Base-by-base conservation (phyloP, 306 rosid genomes). In the Hippophae rhamnoides region DNA sequence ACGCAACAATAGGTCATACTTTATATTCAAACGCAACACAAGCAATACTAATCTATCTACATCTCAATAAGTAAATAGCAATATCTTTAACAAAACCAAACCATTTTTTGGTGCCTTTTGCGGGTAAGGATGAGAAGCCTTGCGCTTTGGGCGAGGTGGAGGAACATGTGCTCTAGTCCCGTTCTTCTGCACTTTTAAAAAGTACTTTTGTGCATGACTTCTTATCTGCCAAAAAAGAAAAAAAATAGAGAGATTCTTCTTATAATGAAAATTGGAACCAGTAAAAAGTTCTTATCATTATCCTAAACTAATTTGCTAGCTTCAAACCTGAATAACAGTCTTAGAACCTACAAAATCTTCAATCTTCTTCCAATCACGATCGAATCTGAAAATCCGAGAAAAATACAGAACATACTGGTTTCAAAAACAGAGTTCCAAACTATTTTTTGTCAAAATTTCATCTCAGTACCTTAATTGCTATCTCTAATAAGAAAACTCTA, bases 101-200 rank as follows among this genome's bases (percentile, higher is more conserved):
- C 95, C 94, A 73, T 75, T 86, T 85, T 86, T 89, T 38, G 97
- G 76, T 31, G 95, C 97, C 71, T 84, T 89, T 65, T 89, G 97
- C 1, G 97, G 97, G 56, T 89, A 89, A 67, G 97, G 97, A 80
- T 86, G 95, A 59, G 93, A 41, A 47, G 97, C 95, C 81, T 84
- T 89, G 73, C 95, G 95, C 82, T 89, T 89, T 10, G 97, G 97
- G 46, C 95, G 89, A 0, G 97, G 97, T 56, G 97, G 97, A 82
- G 97, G 97, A 43, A 89, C 97, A 64, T 89, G 97, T 9, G 94
- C 97, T 2, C 74, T 44, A 7, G 95, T 76, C 57, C 93, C 95
- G 58, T 81, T 89, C 83, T 86, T 86, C 58, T 89, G 97, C 57
- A 89, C 95, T 69, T 89, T 86, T 78, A 86, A 74, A 70, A 89